Base-by-base conservation (phyloP, 768 basidiomycete genomes). In the Leccinum obscurum region DNA sequence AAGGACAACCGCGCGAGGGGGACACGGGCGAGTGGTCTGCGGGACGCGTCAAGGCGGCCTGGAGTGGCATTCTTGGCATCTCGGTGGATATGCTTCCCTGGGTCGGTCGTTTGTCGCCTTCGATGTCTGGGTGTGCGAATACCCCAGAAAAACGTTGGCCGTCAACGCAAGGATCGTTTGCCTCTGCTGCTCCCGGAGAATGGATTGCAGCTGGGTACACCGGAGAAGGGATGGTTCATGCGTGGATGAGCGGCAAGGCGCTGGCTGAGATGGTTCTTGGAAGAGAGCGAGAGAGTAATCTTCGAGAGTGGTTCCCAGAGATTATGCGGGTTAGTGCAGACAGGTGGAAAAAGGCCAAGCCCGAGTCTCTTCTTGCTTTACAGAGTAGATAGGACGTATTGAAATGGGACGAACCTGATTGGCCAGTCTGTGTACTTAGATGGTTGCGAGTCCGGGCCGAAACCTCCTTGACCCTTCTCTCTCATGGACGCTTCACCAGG, bases 161-260 rank as follows among this genome's bases (percentile, higher is more conserved):
- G 6, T 55, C 57, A 8, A n/a, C 15, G 2, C 39, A 34, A 15
- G 51, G 39, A 17, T 15, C 26, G 0, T 56, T 51, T 13, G 35
- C 61, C 8, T 59, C 63, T 48, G 75, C 78, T 9, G 61, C 68
- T 0, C 74, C 85, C 1, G 88, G 87, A 13, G 89, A 90, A 70
- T 90, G 89, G 89, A 81, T 90, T 24, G 79, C 84, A 26, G 88
- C 86, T 3, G 89, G 88, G 17, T 90, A 85, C 68, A 78, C 81
- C 2, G 89, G 88, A 0, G 89, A 91, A 65, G 89, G 89, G 3
- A 89, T 89, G 88, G 82, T 81, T 3, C 83, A 88, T 61, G 87
- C 85, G 0, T 88, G 87, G 86, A 70, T 86, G 76, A 78, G 84
- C 55, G 88, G 84, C 15, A 80, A 80, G 59, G 85, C 84, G 1